These are phyloP conservation scores for Gloeostereum incarnatum DNA, from an alignment of 768 basidiomycete genomes.

Conservation along the genomic window DNA sequence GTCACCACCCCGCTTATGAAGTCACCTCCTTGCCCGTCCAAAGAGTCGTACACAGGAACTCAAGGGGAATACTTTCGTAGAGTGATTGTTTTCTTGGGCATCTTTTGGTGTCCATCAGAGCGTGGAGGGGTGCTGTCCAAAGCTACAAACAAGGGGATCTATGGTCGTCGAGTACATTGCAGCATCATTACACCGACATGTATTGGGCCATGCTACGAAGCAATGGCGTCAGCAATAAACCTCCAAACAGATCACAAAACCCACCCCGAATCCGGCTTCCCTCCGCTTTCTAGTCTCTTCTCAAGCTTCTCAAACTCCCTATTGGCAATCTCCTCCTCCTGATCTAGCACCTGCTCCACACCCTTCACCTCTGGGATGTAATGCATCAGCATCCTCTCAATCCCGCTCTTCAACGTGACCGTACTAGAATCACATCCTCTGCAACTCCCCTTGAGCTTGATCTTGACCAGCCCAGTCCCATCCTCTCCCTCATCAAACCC, in stretches of 20 bases:
- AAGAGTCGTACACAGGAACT: too few species aligned
- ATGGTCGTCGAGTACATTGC: too few species aligned
- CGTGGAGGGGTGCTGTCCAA: too few species aligned
- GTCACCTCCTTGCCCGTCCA: too few species aligned
- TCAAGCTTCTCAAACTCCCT: slow-evolving; percentile 89
- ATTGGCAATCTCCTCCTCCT: slow-evolving; percentile 81
- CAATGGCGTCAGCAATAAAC: slow-evolving; percentile 6
- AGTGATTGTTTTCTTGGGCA: too few species aligned
- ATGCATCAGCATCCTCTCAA: slow-evolving; percentile 98
- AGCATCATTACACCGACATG: slow-evolving; percentile 78
- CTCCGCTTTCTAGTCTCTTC: slow-evolving; percentile 42
- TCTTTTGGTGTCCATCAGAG: too few species aligned
- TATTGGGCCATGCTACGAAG: slow-evolving; percentile 67
- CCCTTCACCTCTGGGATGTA: slow-evolving; percentile 95
- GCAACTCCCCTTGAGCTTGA: slow-evolving; percentile 96
- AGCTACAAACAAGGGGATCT: too few species aligned
- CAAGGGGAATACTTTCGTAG: too few species aligned
- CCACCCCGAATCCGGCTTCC: slow-evolving; percentile 37
- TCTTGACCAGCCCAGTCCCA: slow-evolving; percentile 69
- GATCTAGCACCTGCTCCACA: slow-evolving; percentile 84
- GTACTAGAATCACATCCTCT: slow-evolving; percentile 90
- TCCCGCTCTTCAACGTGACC: slow-evolving; percentile 93
- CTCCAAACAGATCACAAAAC: slow-evolving; percentile 1
- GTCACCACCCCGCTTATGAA: too few species aligned
- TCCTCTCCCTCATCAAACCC: slow-evolving; percentile 82